Evolutionary conservation across 371 early-diverging fungal genomes (phyloP), one percentile per base, ranked within the genome.

Genomic region (Saksenaea vasiformis): DNA sequence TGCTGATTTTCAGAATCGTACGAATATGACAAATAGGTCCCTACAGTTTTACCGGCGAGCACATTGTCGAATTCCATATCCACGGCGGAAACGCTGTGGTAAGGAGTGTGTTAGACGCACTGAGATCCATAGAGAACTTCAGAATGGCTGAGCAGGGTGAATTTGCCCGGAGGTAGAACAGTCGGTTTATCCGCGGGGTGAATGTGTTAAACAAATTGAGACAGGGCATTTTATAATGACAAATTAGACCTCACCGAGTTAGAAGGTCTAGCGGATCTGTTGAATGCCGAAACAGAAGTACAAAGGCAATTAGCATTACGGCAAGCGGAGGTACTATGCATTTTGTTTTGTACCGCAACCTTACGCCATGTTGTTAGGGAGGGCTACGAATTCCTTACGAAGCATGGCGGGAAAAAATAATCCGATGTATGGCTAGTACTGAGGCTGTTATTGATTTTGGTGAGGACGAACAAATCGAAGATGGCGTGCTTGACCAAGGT

Each of bases 391-490:
- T 69, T 17, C 68, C 86, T 27, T 93, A 88, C 69, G 90, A 90
- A 31, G 34, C 31, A 0, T 93, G 93, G 93, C 72, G 94, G 34
- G 58, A 66, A 19, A 60, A 79, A 47, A 71, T 93, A 8, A 85
- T 94, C 31, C 47, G 78, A 19, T 72, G 79, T 24, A 85, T 89
- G 84, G 92, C 91, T 0, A 68, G 79, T 0, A 77, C 90, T 11
- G 94, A 94, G 64, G 93, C 94, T 3, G 73, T 87, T 5, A 92
- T 94, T 26, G 94, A 94, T 59, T 94, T 94, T 79, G 86, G 91
- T 36, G 94, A 93, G 63, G 93, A 94, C 61, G 93, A 94, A 62
- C 79, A 88, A 22, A 88, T 93, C 35, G 94, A 93, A 56, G 87
- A 88, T 39, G 89, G 81, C 11, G 85, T 90, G 0, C 80, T 85